phyloP scores from a whole-genome alignment of 306 rosid genomes.

The Nissolia schottii region DNA sequence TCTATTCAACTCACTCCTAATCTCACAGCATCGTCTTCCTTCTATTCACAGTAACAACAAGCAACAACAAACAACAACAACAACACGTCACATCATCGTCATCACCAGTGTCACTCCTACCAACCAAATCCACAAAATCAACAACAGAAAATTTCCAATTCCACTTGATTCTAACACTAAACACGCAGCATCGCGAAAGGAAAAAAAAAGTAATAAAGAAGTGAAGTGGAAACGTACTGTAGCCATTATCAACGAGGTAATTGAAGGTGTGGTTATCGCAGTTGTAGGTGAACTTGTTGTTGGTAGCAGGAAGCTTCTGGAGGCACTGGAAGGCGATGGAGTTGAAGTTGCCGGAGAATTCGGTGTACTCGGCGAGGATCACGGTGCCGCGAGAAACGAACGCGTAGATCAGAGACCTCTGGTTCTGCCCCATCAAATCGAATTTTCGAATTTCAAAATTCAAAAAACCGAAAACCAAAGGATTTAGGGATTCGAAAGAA shows the following conservation, averaged over 20 bases:
- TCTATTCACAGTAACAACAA: not conserved
- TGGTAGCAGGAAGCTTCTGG: constrained; percentile 43
- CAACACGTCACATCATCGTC: not conserved
- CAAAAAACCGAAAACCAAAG: too few relatives aligned
- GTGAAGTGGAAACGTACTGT: constrained; percentile 18
- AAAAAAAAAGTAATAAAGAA: not conserved
- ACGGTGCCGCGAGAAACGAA: constrained; percentile 44
- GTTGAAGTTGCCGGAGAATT: constrained; percentile 45
- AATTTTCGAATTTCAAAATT: not conserved
- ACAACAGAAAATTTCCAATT: too few relatives aligned
- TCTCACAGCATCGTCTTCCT: not conserved
- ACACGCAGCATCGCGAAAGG: not conserved
- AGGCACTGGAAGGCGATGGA: constrained; percentile 49
- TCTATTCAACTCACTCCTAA: not conserved
- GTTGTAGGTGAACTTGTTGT: constrained; percentile 52
- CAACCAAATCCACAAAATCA: not conserved
- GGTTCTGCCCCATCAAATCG: constrained; percentile 31
- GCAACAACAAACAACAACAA: not conserved
- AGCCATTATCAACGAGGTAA: constrained; percentile 41
- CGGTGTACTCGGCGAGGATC: constrained; percentile 44
- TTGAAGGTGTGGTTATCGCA: constrained; percentile 50
- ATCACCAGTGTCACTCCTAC: not conserved
- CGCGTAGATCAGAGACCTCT: constrained; percentile 43
- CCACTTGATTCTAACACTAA: too few relatives aligned
- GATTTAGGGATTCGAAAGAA: not conserved